Base-by-base conservation (phyloP, 495 filamentous ascomycete genomes). In the Lasiosphaeria hispida region DNA sequence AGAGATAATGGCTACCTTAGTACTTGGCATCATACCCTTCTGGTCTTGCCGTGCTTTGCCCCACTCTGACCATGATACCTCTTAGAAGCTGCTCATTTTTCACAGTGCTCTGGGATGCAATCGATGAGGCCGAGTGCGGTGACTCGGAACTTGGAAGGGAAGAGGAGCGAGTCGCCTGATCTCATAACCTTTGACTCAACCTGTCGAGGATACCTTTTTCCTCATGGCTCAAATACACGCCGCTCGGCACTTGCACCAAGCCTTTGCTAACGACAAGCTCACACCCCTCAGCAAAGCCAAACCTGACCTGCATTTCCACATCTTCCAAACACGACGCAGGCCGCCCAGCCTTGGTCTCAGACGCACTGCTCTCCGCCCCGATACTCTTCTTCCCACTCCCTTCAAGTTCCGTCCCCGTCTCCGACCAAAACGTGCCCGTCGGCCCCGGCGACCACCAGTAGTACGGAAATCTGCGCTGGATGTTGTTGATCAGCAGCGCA, bases 401-500 rank as follows among this genome's bases (percentile, higher is more conserved):
- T 1, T 54, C 17, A 47, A 37, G 14, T 5, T 11, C 59, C 51
- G n/a, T 7, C 37, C 37, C 54, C 51, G 48, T 45, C n/a, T n/a
- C n/a, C n/a, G n/a, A 17, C 69, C 68, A 73, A n/a, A 53, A 60
- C 57, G n/a, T 3, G 3, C 77, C 70, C 11, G 79, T 71, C 55
- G 73, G 62, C 35, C 66, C 68, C 5, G 83, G 73, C 4, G 83
- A 82, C 84, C 84, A 87, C 91, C 92, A 96, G 65, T 88, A 95
- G 13, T 85, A 64, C 1, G 92, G 92, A 63, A 85, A 96, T 45
- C 83, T 79, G 19, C 91, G 76, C 65, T 87, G 83, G 11, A 92
- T 72, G 62, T 96, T 96, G 61, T 92, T 92, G 42, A 92, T 63
- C 13, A 93, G 40, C 50, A 89, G 71, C 0, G 87, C 90, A 0